Evolutionary conservation across 2,329 filamentous ascomycete genomes (phyloP).

Genomic region (Pseudovirgaria hyperparasitica): DNA sequence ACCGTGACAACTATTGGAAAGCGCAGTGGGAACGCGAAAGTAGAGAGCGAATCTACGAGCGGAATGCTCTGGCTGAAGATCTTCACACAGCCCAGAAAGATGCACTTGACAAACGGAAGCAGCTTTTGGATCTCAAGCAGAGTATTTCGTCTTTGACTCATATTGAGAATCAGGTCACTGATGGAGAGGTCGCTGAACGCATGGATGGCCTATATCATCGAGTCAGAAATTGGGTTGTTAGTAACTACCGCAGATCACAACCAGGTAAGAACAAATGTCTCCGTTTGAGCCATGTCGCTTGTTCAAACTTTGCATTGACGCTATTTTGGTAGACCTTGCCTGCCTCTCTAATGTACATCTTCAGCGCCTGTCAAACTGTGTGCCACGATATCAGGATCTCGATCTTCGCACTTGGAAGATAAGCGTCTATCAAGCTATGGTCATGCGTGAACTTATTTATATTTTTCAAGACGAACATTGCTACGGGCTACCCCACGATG

Average conservation of each 20-base stretch:
- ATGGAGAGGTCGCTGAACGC: constrained; percentile 52
- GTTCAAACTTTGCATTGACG: neutral
- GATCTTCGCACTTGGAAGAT: constrained; percentile 18
- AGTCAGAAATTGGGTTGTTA: constrained; percentile 62
- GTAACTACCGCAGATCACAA: constrained; percentile 52
- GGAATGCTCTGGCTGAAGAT: constrained; percentile 15
- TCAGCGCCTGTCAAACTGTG: constrained; percentile 10
- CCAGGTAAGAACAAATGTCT: constrained; percentile 23
- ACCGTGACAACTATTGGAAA: constrained; percentile 9
- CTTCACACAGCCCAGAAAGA: constrained; percentile 40
- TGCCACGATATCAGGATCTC: constrained; percentile 7
- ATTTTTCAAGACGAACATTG: no score
- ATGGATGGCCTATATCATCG: constrained; percentile 52
- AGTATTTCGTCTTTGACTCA: constrained; percentile 57
- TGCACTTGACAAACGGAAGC: constrained; percentile 40
- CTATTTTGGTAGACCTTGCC: constrained; percentile 5
- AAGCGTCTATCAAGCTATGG: constrained; percentile 18
- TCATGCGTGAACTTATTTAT: constrained; percentile 13
- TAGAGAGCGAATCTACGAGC: constrained; percentile 8
- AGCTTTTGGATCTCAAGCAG: constrained; percentile 56
- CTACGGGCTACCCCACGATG: no score
- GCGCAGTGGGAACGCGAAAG: constrained; percentile 6
- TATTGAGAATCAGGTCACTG: constrained; percentile 47
- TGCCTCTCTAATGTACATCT: constrained; percentile 7
- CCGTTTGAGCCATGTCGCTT: no score